Base-by-base conservation (phyloP, 306 rosid genomes). In the Vigna hirtella region DNA sequence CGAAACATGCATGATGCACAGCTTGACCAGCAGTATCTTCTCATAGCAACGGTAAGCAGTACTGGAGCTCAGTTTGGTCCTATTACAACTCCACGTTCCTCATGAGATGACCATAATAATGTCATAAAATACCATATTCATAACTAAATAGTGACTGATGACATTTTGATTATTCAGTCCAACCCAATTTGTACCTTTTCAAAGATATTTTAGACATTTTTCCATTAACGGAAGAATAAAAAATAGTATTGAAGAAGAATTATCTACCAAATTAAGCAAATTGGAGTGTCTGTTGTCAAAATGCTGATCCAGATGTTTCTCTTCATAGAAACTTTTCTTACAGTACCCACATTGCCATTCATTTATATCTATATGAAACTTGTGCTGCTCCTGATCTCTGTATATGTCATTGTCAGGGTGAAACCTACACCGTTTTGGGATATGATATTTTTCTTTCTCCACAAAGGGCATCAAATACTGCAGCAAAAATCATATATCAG, bases 261-360 rank as follows among this genome's bases (percentile, higher is more conserved):
- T 17, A 65, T 49, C 88, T 85, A 90, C 95, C 90, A 62, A 83
- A 79, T 90, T 87, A 71, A 90, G 81, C 74, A 87, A 85, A 86
- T 88, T 83, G 79, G 85, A 81, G 70, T 92, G 97, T 80, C 93
- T 88, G 78, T 88, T 85, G 80, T 92, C 91, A 56, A 88, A 92
- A 86, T 92, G 95, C 79, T 66, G 89, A 82, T 92, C 97, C 9
- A 92, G 91, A 85, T 87, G 69, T 62, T 84, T 92, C 79, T 92
- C 87, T 67, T 79, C 81, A 12, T 85, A 85, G 77, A 87, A 87
- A 70, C 52, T 57, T 79, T 87, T 87, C 77, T 83, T 87, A 78
- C 90, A 87, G 78, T 68, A 87, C 5, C 86, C 85, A 58, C 90
- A 87, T 57, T 83, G 77, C 90, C 90, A 87, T 26, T 87, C 90